Evolutionary conservation across 169 alveolate species (phyloP), one percentile per base, ranked within the genome.

Genomic region (Plasmodium vinckei): DNA sequence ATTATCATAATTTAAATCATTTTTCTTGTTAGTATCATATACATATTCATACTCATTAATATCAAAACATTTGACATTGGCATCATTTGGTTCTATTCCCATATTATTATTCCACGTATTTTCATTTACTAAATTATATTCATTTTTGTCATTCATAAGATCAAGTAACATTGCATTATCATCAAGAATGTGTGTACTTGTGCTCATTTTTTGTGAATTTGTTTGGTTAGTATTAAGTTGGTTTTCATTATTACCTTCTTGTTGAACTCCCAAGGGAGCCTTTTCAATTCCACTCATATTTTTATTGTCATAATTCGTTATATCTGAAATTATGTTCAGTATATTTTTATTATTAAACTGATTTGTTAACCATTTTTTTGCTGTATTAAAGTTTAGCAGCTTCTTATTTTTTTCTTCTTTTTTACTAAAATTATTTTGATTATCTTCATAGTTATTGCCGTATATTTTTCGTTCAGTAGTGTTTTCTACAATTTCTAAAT

Each of bases 401-500:
- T 82, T 82, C 10, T 82, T 82, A 82, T 82, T 82, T 56, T 82
- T 82, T 54, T 82, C 86, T 27, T 82, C 90, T 19, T 82, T 68
- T 49, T 82, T 82, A 13, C 27, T 15, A 39, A 53, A 27, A 42
- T 46, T 79, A 56, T 69, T 15, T 12, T 70, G 47, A 49, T n/a
- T 47, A 13, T 49, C 23, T 1, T 25, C 13, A 57, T 42, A 54
- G 6, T 47, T 51, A 68, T 39, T 54, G n/a, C 63, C 21, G 9
- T 69, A 54, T 7, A 60, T 13, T 39, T 44, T 12, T 42, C 47
- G 51, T 13, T 23, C 64, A 42, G 5, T 51, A 42, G 23, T 15
- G 27, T 71, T 33, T n/a, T 17, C 73, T 19, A 21, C 57, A 27
- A 77, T 65, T 49, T 77, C 77, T 42, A 63, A 63, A 25, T 77